phyloP scores from a whole-genome alignment of 192 early-diverging fungal genomes.

The Linnemannia schmuckeri region DNA sequence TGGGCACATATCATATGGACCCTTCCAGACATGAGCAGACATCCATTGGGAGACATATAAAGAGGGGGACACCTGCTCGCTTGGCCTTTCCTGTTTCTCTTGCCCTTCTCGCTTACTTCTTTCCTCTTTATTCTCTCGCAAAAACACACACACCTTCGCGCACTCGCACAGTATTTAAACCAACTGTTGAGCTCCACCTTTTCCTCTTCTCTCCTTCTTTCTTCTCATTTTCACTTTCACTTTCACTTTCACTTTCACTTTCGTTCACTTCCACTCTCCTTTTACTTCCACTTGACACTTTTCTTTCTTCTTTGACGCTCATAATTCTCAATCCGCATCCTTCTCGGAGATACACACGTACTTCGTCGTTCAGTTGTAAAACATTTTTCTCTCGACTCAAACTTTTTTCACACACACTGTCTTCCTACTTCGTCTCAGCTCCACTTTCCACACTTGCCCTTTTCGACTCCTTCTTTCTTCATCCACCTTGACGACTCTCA shows the following conservation, averaged over 20 bases:
- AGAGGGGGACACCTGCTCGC: not conserved
- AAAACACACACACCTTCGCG: not conserved
- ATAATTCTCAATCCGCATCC: not conserved
- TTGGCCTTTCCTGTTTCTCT: constrained; percentile 2
- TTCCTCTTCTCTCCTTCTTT: constrained; percentile 1
- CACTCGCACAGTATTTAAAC: not conserved
- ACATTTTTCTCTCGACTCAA: not conserved
- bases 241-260: not conserved
- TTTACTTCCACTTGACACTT: not conserved
- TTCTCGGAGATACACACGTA: no score
- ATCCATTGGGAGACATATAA: not conserved
- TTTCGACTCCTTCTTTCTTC: not conserved
- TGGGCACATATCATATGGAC: not conserved
- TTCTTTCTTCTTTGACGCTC: not conserved
- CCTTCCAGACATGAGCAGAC: not conserved
- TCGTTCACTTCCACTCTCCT: not conserved
- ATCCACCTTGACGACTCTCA: not conserved
- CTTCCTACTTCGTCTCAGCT: not conserved
- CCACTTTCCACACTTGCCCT: no score
- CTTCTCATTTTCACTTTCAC: not conserved
- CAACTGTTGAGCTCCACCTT: not conserved
- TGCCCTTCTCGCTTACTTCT: not conserved
- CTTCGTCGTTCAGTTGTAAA: no score
- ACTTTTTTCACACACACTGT: not conserved
- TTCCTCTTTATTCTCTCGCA: not conserved